Evolutionary conservation across 2,329 filamentous ascomycete species (phyloP), one percentile per base, ranked within the genome.

Genomic region (Lasiodiplodia theobromae): DNA sequence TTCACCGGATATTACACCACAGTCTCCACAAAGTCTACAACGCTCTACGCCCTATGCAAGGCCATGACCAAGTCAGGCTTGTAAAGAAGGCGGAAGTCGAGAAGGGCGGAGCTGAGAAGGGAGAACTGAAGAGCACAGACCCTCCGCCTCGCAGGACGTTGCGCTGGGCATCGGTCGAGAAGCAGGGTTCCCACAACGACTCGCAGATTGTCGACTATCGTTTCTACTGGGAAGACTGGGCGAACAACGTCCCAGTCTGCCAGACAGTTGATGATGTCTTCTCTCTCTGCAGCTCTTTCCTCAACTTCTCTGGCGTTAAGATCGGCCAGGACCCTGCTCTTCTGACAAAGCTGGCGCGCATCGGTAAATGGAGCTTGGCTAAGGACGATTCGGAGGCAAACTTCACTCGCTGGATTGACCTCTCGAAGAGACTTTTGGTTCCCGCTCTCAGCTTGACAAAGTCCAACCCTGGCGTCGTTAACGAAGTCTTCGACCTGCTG

Each of bases 141-240:
- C 38, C 67, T 37, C 67, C 52, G 7, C 44, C 85, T 94, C 69
- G 89, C 86, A 68, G 54, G 21, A 54, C 60, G 23, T 71, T 82
- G 91, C 88, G 92, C 70, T 97, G 95, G 95, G 92, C 94, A 4
- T 91, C 91, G 73, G 88, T 93, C 5, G 94, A 97, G 73, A 90
- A 88, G 72, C 86, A 86, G 71, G 90, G 89, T 67, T 64, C 58
- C 3, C 51, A 67, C 28, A 65, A 64, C 51, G 66, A 64, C n/a
- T 52, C 52, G 11, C 90, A 90, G 23, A 86, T 87, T n/a, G 88
- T 84, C 14, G 86, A 92, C 65, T 98, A 97, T 78, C 89, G 92
- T 40, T 98, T 96, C 77, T 99, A 99, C 79, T 97, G 96, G 90
- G 94, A 97, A 69, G 96, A 98, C 73, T 99, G 96, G 96, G 86